Conservation (phyloP, 352 stramenopile genomes). For the Phytophthora litchii region DNA sequence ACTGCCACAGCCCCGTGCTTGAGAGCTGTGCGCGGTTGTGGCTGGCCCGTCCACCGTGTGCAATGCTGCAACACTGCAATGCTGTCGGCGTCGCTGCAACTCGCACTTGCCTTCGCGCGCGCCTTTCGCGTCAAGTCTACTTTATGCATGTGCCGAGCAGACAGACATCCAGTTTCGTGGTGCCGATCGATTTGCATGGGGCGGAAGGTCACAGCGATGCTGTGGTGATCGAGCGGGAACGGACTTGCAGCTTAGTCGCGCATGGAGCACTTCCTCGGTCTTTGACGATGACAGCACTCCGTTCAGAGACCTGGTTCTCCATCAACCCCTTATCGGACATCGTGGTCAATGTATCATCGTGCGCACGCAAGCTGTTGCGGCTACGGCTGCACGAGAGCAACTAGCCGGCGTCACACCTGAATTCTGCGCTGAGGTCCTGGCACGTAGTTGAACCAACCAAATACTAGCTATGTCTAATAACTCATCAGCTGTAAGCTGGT, state of each 20-base stretch:
- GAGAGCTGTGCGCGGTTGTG: conserved; percentile 29
- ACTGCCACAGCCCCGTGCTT: conserved; percentile 7
- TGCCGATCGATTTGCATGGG: conserved; percentile 25
- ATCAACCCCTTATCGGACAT: conserved; percentile 6
- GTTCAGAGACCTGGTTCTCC: conserved; percentile 30
- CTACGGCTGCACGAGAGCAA: neutral
- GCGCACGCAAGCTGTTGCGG: conserved; percentile 1
- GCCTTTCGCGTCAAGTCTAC: conserved; percentile 31
- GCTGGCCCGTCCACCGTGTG: conserved; percentile 33
- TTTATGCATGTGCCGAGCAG: conserved; percentile 20
- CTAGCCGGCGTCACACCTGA: neutral
- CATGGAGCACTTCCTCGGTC: conserved; percentile 10
- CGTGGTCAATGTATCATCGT: conserved; percentile 7
- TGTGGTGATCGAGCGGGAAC: conserved; percentile 9
- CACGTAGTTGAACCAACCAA: neutral
- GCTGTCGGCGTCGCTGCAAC: conserved; percentile 22
- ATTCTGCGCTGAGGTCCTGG: neutral
- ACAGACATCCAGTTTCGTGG: conserved; percentile 30
- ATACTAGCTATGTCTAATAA: neutral
- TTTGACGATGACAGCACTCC: conserved; percentile 16
- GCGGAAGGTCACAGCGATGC: neutral
- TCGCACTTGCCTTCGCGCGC: conserved; percentile 14
- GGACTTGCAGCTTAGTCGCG: conserved; percentile 25
- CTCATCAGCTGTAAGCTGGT: neutral
- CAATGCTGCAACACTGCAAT: conserved; percentile 46